Evolutionary conservation across 108 stramenopile species (phyloP).

Genomic region (Mayamaea pseudoterrestris): DNA sequence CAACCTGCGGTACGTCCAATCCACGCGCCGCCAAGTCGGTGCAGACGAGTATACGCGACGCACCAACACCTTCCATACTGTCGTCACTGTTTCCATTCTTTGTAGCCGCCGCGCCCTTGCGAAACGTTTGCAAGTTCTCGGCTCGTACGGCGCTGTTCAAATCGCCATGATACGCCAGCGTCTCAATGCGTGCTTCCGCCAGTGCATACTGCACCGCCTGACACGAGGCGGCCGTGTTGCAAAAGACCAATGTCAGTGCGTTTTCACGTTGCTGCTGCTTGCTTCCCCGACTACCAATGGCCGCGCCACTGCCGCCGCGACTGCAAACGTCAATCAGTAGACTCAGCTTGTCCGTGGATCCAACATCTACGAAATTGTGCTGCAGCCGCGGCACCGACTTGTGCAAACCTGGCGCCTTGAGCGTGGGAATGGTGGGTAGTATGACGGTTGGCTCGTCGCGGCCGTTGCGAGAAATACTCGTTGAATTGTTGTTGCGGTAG

Average conservation of each 20-base stretch:
- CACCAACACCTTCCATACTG: conserved; percentile 6
- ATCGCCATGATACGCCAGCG: conserved; percentile 73
- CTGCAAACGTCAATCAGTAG: conserved; percentile 63
- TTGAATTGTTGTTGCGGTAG: conserved; percentile 3
- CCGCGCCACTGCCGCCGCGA: conserved; percentile 11
- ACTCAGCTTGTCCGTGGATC: conserved; percentile 77
- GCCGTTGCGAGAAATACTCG: not conserved
- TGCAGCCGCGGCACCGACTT: conserved; percentile 75
- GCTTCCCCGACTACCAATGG: conserved; percentile 2
- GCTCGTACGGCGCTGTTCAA: conserved; percentile 43
- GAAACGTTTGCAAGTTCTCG: conserved; percentile 41
- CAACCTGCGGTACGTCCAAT: conserved; percentile 80
- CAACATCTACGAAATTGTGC: conserved; percentile 89
- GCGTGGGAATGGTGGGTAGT: conserved; percentile 53
- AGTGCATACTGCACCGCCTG: conserved; percentile 70
- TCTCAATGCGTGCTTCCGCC: conserved; percentile 50
- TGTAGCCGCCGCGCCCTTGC: conserved; percentile 20
- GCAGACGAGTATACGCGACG: conserved; percentile 48
- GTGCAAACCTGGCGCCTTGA: conserved; percentile 84
- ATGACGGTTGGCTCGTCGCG: conserved; percentile 25
- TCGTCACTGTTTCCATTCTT: conserved; percentile 11
- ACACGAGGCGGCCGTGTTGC: conserved; percentile 76
- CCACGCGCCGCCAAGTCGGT: conserved; percentile 86
- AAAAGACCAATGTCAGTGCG: conserved; percentile 80
- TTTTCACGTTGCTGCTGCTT: conserved; percentile 1